Evolutionary conservation across 345 rosid genomes (phyloP), one percentile per base, ranked within the genome.

Genomic region (rapeseed (Brassica napus)): DNA sequence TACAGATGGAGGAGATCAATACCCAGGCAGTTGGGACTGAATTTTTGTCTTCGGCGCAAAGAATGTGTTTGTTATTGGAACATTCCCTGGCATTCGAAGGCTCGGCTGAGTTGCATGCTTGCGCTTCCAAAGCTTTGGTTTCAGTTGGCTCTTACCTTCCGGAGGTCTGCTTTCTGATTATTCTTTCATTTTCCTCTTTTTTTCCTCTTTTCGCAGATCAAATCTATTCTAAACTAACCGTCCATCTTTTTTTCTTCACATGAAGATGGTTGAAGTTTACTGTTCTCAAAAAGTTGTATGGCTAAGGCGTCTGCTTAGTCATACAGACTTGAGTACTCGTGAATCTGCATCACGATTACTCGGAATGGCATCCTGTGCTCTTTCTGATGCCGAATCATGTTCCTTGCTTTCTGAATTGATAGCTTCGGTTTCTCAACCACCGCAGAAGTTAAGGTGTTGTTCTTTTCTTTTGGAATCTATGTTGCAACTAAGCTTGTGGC

Each of bases 281-380:
- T 89, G 77, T 83, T 86, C 90, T 68, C 74, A 28, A 31, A 89
- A 86, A 80, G 57, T 91, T 72, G 84, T 89, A 44, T 94, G 98
- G 98, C 85, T 94, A 77, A 94, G 88, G 84, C 91, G 88, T 65
- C 85, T 94, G 59, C 75, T 92, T 82, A 87, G 81, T 84, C 97
- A 94, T 69, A 82, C 90, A 61, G 94, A 94, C 85, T 75, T 86
- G 60, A 92, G 90, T 85, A 92, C 97, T 28, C 97, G 97, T 81
- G 97, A 94, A 82, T 89, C 95, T 76, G 89, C 84, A 12, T 92
- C 97, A 30, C 97, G 97, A 69, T 85, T 94, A 74, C 94, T 94
- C 72, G 98, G 98, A 68, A 86, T 94, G 69, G 92, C 97, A 84
- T 91, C 94, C 58, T 92, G 97, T 84, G 86, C 90, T 79, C 91